phyloP scores from a whole-genome alignment of 2,329 filamentous ascomycete genomes.

The Nigrospora sphaerica region DNA sequence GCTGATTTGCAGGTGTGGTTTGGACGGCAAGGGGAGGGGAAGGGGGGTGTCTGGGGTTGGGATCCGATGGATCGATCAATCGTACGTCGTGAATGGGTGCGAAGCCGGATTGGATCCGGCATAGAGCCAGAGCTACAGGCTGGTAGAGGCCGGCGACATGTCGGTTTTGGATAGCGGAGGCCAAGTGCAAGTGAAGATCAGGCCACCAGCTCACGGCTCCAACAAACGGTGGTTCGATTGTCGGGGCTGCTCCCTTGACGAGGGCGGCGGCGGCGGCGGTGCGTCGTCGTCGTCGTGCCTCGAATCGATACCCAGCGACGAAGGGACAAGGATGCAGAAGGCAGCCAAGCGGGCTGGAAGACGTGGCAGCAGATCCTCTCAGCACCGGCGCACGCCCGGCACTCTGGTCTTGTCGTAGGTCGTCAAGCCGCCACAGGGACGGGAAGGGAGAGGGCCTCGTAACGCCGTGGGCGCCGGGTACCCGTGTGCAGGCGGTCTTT shows the following conservation, averaged over 20 bases:
- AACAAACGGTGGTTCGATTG: slow-evolving; percentile 6
- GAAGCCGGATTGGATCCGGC: slow-evolving; percentile 26
- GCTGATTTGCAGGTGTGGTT: slow-evolving; percentile 8
- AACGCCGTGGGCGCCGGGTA: no score
- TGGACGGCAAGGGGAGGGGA: slow-evolving; percentile 11
- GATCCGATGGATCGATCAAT: neutral
- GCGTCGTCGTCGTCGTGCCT: no score
- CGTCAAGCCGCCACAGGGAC: no score
- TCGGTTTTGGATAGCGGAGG: slow-evolving; percentile 19
- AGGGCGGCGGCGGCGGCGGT: neutral
- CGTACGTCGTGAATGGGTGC: slow-evolving; percentile 8
- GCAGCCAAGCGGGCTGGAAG: no score
- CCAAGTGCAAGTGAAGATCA: slow-evolving; percentile 11
- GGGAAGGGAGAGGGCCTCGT: no score
- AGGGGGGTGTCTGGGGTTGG: slow-evolving; percentile 15
- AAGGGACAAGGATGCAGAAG: no score
- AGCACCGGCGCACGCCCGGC: no score
- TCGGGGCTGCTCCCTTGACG: neutral
- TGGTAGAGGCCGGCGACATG: slow-evolving; percentile 28
- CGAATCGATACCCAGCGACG: no score
- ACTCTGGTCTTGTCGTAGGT: no score
- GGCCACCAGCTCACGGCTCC: slow-evolving; percentile 9
- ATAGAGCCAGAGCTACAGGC: slow-evolving; percentile 30
- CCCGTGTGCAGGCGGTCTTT: no score
- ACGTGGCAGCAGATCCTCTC: no score